phyloP scores from a whole-genome alignment of 2,329 filamentous ascomycete genomes.

The Calonectria pteridis region DNA sequence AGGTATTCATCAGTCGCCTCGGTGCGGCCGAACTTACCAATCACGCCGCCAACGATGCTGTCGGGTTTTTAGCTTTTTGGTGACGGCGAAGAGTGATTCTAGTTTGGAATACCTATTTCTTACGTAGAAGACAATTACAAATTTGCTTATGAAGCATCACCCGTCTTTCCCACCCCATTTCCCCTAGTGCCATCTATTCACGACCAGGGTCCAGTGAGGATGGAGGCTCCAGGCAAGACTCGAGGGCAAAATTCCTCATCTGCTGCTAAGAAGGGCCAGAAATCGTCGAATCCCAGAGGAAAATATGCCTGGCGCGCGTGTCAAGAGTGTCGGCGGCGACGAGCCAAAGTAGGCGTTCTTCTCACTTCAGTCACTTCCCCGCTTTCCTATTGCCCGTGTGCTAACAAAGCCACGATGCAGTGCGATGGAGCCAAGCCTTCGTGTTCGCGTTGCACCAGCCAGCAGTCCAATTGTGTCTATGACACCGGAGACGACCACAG shows the following conservation, averaged over 20 bases:
- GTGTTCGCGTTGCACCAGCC: conserved; percentile 35
- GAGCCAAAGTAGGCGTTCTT: not conserved
- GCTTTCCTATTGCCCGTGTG: conserved; percentile 38
- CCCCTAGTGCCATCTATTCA: not conserved
- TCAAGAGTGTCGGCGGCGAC: conserved; percentile 1
- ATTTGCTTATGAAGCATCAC: not conserved
- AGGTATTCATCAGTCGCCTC: not conserved
- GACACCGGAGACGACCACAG: not conserved
- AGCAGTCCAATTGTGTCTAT: conserved; percentile 36
- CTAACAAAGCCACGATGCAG: not conserved
- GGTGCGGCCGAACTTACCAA: not conserved
- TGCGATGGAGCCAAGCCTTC: conserved; percentile 11
- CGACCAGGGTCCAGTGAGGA: not conserved
- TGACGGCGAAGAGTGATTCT: not conserved
- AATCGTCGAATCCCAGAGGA: not conserved
- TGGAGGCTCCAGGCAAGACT: not conserved
- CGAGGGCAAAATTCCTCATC: not conserved
- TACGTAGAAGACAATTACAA: not conserved
- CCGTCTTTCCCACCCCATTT: too few relatives aligned
- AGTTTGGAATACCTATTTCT: too few relatives aligned
- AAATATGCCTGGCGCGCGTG: conserved; percentile 6
- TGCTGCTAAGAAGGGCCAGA: not conserved
- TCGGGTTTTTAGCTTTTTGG: not conserved
- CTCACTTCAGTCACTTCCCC: not conserved
- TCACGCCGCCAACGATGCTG: not conserved